A percentile compares a stretch with the other conserved stretches of the same genome.
Conservation (phyloP, 305 asterid genomes). For the Solanum chacoense region DNA sequence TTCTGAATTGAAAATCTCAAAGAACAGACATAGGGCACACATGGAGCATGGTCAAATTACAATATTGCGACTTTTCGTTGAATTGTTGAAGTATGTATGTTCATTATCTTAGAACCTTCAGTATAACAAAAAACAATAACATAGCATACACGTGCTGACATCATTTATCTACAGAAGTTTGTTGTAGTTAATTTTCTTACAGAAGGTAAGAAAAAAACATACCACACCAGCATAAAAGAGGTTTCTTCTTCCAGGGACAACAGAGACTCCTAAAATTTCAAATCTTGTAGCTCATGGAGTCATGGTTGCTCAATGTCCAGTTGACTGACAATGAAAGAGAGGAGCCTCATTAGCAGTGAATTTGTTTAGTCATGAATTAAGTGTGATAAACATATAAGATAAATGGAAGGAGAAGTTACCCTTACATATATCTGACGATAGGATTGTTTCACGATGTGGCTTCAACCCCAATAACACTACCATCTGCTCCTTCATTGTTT, state of each 20-base stretch:
- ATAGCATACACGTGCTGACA: not conserved
- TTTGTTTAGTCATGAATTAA: constrained; percentile 3
- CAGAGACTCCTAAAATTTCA: not conserved
- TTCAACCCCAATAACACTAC: constrained; percentile 16
- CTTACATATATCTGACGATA: constrained; percentile 8
- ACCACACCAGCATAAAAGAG: not conserved
- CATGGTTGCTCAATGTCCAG: not conserved
- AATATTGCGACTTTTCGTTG: not conserved
- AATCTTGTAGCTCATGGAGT: not conserved
- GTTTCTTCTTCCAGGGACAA: not conserved
- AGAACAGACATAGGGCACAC: not conserved
- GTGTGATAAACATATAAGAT: constrained; percentile 4
- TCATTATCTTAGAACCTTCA: not conserved
- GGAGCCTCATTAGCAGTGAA: constrained; percentile 20
- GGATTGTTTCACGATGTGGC: constrained; percentile 20
- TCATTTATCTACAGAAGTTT: not conserved
- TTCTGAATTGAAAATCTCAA: not conserved
- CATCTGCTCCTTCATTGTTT: constrained; percentile 22
- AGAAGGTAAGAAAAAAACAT: no score
- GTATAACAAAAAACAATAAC: not conserved
- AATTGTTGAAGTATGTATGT: not conserved
- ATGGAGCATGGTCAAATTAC: not conserved
- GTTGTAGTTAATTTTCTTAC: not conserved
- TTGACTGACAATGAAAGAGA: constrained; percentile 35
- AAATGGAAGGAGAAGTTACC: constrained; percentile 33